phyloP scores from a whole-genome alignment of 2,329 filamentous ascomycete genomes.

The Pseudocercospora macadamiae region DNA sequence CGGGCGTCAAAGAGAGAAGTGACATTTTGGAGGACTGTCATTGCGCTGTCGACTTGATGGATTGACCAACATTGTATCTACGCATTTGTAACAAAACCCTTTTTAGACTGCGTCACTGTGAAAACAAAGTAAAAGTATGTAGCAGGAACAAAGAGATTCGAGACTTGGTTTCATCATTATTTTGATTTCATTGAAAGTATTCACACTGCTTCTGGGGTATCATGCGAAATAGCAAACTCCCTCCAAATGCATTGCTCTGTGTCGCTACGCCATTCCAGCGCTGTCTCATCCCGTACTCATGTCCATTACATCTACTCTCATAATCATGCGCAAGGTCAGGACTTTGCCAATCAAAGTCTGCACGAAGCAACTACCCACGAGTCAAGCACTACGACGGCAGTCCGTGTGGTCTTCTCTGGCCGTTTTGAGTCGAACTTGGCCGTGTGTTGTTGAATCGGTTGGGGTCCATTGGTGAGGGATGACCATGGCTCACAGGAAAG shows the following conservation, averaged over 20 bases:
- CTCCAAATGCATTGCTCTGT: not conserved
- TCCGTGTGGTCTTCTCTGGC: not conserved
- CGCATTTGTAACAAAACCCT: too few species aligned
- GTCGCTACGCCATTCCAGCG: not conserved
- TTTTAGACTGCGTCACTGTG: too few species aligned
- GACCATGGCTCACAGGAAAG: not conserved
- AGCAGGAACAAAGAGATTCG: too few species aligned
- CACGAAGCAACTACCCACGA: not conserved
- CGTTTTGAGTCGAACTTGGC: not conserved
- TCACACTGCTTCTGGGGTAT: constrained; percentile 1
- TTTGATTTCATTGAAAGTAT: not conserved
- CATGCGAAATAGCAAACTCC: not conserved
- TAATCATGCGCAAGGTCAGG: not conserved
- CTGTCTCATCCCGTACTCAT: not conserved
- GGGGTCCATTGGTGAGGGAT: not conserved
- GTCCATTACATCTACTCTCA: not conserved
- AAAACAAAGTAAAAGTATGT: too few species aligned
- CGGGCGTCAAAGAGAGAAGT: not conserved
- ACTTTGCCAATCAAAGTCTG: not conserved
- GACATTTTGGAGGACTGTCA: too few species aligned
- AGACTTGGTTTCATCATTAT: too few species aligned
- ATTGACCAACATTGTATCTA: too few species aligned
- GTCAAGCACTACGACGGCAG: not conserved
- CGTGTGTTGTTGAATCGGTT: not conserved
- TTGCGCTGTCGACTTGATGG: too few species aligned